Conservation (phyloP, 1,139 yeast genomes). For the Hemisphaericaspora xylanilytica region DNA sequence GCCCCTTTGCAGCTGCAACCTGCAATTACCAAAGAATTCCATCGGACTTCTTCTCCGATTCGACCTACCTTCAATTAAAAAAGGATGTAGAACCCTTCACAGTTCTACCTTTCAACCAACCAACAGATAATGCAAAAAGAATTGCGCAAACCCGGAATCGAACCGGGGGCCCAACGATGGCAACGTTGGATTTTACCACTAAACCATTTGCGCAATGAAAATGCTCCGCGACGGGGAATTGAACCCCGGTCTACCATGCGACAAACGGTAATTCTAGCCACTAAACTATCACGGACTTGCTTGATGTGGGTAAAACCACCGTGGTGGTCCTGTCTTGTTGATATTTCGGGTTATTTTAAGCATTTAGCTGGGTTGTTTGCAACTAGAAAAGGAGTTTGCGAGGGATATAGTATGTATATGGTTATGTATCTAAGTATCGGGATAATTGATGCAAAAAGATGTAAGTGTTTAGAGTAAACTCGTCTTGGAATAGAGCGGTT, state of each 20-base stretch:
- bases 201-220: slow-evolving; percentile 24
- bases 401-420: too few species aligned
- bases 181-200: slow-evolving; percentile 20
- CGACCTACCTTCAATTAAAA: too few species aligned
- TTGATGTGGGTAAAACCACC: background rate
- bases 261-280: slow-evolving; percentile 51
- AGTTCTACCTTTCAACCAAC: background rate
- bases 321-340: background rate
- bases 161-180: slow-evolving; percentile 20
- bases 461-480: too few species aligned
- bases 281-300: slow-evolving; percentile 44
- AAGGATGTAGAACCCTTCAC: background rate
- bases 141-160: slow-evolving; percentile 18
- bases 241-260: slow-evolving; percentile 71
- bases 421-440: too few species aligned
- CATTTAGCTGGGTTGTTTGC: background rate
- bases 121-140: background rate
- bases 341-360: background rate
- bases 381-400: too few species aligned
- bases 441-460: too few species aligned
- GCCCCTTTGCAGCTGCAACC: too few species aligned
- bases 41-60: too few species aligned
- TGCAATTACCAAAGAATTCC: too few species aligned
- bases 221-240: slow-evolving; percentile 66
- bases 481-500: too few species aligned